Conservation (phyloP, 1,284 basidiomycete species). For the Hemileia vastatrix region DNA sequence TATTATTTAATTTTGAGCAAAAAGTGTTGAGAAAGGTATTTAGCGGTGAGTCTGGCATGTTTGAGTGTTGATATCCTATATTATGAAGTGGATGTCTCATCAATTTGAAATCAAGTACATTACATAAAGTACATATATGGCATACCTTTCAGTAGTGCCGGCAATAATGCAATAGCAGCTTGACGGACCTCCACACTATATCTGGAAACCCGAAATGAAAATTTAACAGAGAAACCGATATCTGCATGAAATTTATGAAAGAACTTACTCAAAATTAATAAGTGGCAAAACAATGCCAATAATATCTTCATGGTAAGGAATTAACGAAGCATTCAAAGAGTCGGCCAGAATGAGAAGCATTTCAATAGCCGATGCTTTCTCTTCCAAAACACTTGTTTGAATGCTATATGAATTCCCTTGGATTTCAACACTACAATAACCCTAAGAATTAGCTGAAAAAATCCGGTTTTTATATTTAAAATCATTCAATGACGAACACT, state of each 20-base stretch:
- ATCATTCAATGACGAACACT: too few relatives aligned
- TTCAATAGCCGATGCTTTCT: conserved; percentile 11
- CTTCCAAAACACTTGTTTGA: conserved; percentile 9
- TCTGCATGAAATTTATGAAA: neutral
- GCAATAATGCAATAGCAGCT: conserved; percentile 10
- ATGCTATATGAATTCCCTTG: conserved; percentile 18
- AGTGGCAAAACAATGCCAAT: conserved; percentile 15
- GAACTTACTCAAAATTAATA: conserved; percentile 19
- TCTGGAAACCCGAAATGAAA: too few relatives aligned
- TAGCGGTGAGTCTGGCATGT: too few relatives aligned
- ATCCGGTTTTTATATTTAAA: too few relatives aligned
- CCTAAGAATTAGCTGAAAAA: neutral
- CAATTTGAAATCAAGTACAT: too few relatives aligned
- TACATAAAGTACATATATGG: too few relatives aligned
- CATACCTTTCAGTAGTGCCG: conserved; percentile 13
- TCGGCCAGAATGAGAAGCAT: conserved; percentile 7
- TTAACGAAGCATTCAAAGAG: conserved; percentile 1
- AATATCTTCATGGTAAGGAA: conserved; percentile 18
- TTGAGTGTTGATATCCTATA: too few relatives aligned
- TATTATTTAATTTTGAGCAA: too few relatives aligned
- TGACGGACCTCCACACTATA: conserved; percentile 19
- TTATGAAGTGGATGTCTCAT: too few relatives aligned
- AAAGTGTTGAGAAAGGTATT: too few relatives aligned
- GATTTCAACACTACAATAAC: conserved; percentile 9
- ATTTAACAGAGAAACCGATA: conserved; percentile 12